A percentile compares a stretch with the other conserved stretches of the same genome.
phyloP scores from a whole-genome alignment of 768 basidiomycete genomes.

The Rhodotorula graminis region DNA sequence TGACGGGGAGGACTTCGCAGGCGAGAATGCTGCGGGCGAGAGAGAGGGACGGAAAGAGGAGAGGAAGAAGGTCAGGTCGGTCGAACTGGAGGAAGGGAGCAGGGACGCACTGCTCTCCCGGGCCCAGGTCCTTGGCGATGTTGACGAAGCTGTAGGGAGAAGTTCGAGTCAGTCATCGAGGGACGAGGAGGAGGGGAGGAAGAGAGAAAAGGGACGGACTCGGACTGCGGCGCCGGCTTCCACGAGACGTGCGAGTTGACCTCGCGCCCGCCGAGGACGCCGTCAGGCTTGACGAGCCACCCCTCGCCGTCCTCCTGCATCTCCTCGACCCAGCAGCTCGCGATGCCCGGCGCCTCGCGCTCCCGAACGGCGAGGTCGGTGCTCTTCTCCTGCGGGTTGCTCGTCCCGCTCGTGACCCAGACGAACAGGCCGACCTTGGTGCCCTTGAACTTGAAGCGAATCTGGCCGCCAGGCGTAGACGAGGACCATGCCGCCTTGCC shows the following conservation, averaged over 20 bases:
- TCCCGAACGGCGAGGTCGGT: neutral
- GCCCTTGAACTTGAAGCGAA: constrained; percentile 22
- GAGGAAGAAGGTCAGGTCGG: neutral
- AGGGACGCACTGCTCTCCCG: constrained; percentile 13
- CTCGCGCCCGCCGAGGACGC: too few relatives aligned
- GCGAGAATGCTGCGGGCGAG: constrained; percentile 20
- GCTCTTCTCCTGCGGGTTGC: constrained; percentile 5
- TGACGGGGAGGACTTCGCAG: constrained; percentile 6
- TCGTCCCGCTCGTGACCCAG: constrained; percentile 12
- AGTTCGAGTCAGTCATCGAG: neutral
- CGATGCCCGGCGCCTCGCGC: constrained; percentile 16
- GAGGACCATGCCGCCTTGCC: constrained; percentile 27
- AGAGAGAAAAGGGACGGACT: neutral
- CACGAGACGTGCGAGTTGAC: constrained; percentile 10
- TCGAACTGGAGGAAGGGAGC: neutral
- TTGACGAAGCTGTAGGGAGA: constrained; percentile 6
- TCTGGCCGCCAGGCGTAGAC: constrained; percentile 7
- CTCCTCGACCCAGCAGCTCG: constrained; percentile 27
- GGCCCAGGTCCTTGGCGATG: neutral
- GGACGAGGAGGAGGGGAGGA: too few relatives aligned
- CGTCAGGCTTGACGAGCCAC: neutral
- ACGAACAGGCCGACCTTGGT: constrained; percentile 25
- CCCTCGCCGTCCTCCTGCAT: neutral
- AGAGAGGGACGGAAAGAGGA: neutral
- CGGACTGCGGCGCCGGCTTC: constrained; percentile 10